Evolutionary conservation across 2,329 filamentous ascomycete genomes (phyloP).

Genomic region (Cyclaneusma minus): DNA sequence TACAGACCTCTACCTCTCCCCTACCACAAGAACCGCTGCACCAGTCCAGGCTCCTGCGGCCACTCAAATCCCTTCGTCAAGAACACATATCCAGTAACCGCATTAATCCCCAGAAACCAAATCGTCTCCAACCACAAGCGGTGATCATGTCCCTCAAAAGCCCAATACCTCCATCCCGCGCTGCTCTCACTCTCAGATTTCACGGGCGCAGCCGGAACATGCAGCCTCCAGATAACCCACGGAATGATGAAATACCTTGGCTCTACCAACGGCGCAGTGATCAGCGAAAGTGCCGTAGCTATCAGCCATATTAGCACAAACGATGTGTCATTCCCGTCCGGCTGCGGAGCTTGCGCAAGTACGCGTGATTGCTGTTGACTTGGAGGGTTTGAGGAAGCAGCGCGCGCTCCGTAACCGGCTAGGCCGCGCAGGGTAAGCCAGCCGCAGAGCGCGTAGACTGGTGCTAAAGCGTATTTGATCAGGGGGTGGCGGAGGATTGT

Average conservation of each 20-base stretch:
- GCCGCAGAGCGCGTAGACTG: constrained; percentile 54
- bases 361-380: constrained; percentile 6
- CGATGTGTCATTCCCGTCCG: constrained; percentile 26
- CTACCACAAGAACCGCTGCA: constrained; percentile 80
- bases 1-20: too few relatives aligned
- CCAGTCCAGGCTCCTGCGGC: constrained; percentile 27
- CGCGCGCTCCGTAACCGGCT: constrained; percentile 21
- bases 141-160: constrained; percentile 5
- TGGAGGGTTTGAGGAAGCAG: constrained; percentile 9
- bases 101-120: constrained; percentile 55
- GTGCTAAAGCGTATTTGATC: constrained; percentile 51
- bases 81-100: constrained; percentile 55
- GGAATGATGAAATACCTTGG: constrained; percentile 92
- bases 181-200: background rate
- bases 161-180: constrained; percentile 1
- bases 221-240: constrained; percentile 82
- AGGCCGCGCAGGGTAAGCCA: constrained; percentile 55
- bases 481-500: constrained; percentile 51
- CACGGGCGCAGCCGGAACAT: constrained; percentile 42
- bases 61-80: constrained; percentile 53
- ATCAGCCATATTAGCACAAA: constrained; percentile 43
- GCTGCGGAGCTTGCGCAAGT: constrained; percentile 9
- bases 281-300: constrained; percentile 60
- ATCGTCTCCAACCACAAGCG: constrained; percentile 43
- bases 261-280: constrained; percentile 86